Base-by-base conservation (phyloP, 164 flowering plant genomes). In the Hamamelis virginiana region DNA sequence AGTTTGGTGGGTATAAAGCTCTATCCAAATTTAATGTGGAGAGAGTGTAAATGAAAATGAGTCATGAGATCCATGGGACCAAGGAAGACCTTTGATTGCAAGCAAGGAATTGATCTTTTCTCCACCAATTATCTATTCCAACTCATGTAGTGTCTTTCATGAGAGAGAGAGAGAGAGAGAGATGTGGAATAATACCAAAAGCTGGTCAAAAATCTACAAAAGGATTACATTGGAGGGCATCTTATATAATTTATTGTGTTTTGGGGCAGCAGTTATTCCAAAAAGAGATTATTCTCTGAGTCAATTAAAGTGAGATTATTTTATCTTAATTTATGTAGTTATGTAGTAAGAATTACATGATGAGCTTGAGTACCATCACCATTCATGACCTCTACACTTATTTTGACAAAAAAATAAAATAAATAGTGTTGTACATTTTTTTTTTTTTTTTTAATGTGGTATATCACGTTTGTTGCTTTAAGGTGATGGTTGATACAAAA, bases 51-150 rank as follows among this genome's bases (percentile, higher is more conserved):
- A 50, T 33, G n/a, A 5, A 50, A n/a, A 2, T 12, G 15, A n/a
- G 1, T 50, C 47, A 63, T 22, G 60, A 41, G 9, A 22, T 59
- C 5, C 12, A 66, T 51, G 67, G 77, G 70, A 52, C 74, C 77
- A 63, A 59, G 59, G 66, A 58, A 50, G 69, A 51, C 41, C 77
- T 64, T 43, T 19, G 38, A 18, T 50, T 13, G 57, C 77, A 75
- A 69, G 77, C 70, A 75, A 75, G 58, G 77, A 69, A 75, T 66
- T 70, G 23, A 50, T 69, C 57, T 18, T 64, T 58, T 18, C 61
- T 56, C 11, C 8, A 19, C n/a, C 9, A 53, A 2, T 33, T 6
- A 33, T 33, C 41, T 33, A 2, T 33, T 2, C 41, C 41, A 33
- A 33, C 41, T 33, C 41, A n/a, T n/a, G n/a, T 33, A 4, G 5